A percentile compares a stretch with the other conserved stretches of the same genome.
phyloP scores from a whole-genome alignment of 129 eudicot species.

The Erigeron canadensis region DNA sequence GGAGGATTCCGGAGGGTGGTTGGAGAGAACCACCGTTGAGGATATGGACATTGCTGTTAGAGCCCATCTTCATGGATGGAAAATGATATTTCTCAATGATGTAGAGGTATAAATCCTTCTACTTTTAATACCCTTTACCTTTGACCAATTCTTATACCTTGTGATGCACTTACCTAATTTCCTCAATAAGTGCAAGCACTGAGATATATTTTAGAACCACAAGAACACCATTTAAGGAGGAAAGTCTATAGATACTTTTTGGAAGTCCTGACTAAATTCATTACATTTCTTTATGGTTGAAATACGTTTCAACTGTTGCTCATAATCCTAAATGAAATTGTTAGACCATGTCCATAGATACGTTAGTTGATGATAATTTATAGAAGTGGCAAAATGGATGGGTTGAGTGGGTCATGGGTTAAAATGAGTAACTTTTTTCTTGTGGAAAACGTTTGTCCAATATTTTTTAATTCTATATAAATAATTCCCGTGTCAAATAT shows the following conservation, averaged over 20 bases:
- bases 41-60: slow-evolving; percentile 59
- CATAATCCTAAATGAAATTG: background rate
- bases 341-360: slow-evolving; percentile 7
- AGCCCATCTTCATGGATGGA: slow-evolving; percentile 64
- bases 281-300: background rate
- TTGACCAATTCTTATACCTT: no score
- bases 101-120: slow-evolving; percentile 36
- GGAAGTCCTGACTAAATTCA: no score
- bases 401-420: no score
- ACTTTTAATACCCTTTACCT: no score
- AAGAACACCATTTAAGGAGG: background rate
- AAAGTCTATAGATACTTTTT: background rate
- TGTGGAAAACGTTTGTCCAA: no score
- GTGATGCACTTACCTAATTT: no score
- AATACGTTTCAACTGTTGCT: background rate
- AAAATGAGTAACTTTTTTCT: no score
- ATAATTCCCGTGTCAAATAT: no score
- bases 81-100: slow-evolving; percentile 59
- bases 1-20: slow-evolving; percentile 65
- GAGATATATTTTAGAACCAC: no score
- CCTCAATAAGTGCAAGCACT: no score
- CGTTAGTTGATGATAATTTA: background rate
- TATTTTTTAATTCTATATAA: no score
- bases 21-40: slow-evolving; percentile 55
- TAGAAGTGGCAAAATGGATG: no score